A percentile compares a stretch with the other conserved stretches of the same genome.
Conservation (phyloP, 2,329 filamentous ascomycete species). For the Trichophyton rubrum region DNA sequence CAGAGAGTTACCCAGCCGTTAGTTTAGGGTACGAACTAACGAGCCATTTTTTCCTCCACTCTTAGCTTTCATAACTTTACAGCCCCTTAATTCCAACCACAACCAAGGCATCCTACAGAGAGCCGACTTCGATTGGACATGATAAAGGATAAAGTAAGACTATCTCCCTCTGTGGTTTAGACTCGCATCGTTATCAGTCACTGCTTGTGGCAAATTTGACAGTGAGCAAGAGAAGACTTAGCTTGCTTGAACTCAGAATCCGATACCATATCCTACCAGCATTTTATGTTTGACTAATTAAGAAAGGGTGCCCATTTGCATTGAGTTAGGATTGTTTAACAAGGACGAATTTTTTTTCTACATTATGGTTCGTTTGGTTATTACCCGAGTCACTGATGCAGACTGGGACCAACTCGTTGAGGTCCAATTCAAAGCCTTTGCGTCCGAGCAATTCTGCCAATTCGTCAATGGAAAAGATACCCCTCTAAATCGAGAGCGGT, state of each 20-base stretch:
- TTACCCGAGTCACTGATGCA: slow-evolving; percentile 7
- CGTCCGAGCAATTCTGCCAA: slow-evolving; percentile 8
- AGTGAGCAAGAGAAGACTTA: not conserved
- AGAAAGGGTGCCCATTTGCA: not conserved
- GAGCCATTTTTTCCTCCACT: not conserved
- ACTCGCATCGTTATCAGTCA: not conserved
- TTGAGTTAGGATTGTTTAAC: not conserved
- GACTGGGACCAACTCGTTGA: slow-evolving; percentile 13
- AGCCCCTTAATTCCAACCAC: not conserved
- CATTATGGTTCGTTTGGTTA: slow-evolving; percentile 6
- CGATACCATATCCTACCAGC: not conserved
- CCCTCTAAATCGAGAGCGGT: slow-evolving; percentile 6
- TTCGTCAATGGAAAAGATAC: slow-evolving; percentile 7
- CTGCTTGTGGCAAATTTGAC: not conserved
- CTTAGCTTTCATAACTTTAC: not conserved
- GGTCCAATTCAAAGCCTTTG: slow-evolving; percentile 10
- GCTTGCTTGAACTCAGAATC: not conserved
- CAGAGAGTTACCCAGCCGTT: not conserved
- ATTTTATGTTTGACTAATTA: not conserved
- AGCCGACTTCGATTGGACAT: not conserved
- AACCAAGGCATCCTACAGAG: not conserved
- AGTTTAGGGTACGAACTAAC: too few relatives aligned
- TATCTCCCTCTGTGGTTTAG: not conserved
- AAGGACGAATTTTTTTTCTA: not conserved
- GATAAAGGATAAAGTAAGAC: not conserved